Evolutionary conservation across 306 rosid genomes (phyloP).

Genomic region (Fagus crenata): DNA sequence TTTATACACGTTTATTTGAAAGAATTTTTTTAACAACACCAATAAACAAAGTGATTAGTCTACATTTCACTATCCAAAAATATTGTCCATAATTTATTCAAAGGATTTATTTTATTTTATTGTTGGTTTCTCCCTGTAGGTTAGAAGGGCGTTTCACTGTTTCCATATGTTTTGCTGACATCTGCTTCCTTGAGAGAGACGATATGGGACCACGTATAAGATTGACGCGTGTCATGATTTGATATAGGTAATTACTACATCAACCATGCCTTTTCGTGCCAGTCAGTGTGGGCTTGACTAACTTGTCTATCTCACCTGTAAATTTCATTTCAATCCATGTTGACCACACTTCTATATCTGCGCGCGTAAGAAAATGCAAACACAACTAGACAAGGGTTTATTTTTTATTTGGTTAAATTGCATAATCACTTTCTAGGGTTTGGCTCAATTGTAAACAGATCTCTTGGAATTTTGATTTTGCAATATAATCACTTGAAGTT

Average conservation of each 20-base stretch:
- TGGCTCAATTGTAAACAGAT: no score
- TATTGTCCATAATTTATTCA: no score
- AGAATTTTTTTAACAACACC: no score
- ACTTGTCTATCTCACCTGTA: not conserved
- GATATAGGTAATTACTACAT: constrained; percentile 33
- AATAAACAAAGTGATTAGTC: no score
- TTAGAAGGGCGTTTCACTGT: not conserved
- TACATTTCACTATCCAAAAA: no score
- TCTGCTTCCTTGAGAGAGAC: constrained; percentile 2
- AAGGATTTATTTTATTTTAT: no score
- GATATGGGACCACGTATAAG: not conserved
- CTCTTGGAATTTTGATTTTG: no score
- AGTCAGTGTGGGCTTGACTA: constrained; percentile 9
- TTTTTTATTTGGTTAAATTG: no score
- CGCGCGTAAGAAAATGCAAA: not conserved
- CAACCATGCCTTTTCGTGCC: constrained; percentile 34
- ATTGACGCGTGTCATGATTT: constrained; percentile 14
- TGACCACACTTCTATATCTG: not conserved
- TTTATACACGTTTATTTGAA: no score
- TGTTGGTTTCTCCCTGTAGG: not conserved
- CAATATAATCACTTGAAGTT: no score
- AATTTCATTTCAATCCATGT: constrained; percentile 7
- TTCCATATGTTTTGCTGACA: not conserved
- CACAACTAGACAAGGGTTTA: no score
- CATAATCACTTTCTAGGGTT: no score